Base-by-base conservation (phyloP, 768 basidiomycete species). In the Boletus reticulatus region DNA sequence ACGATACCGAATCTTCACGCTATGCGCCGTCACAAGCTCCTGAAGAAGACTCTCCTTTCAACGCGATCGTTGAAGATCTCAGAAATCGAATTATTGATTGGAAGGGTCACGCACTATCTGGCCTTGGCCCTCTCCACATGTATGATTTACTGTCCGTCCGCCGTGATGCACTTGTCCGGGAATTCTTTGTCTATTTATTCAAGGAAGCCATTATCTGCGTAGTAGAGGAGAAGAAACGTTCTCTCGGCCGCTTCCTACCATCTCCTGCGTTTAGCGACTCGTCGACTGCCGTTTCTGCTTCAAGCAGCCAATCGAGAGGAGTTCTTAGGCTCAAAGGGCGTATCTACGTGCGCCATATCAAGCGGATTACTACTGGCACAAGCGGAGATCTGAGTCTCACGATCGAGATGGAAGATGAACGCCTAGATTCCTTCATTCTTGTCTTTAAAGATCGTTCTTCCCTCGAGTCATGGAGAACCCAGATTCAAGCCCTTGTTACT, bases 151-250 rank as follows among this genome's bases (percentile, higher is more conserved):
- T 98, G 27, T 87, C 85, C 47, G 94, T 98, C 42, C 84, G 94
- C 48, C 85, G 95, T 47, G 96, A 96, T 61, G 76, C 87, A 11
- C 88, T 93, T 57, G 88, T 95, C 19, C 85, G 94, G 52, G 95
- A 97, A 70, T 98, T 98, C 73, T 91, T 87, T 67, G 93, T 97
- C 57, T 98, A 98, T 75, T 82, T 99, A 27, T 99, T 98, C 83
- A 89, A 88, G 66, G 94, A 98, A 71, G 97, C 97, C 11, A 91
- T 99, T 61, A 94, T 99, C 56, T 99, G 97, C 70, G 94, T 98
- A n/a, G 83, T 90, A 19, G 95, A 98, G 71, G 96, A 99, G 74
- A 92, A 87, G 77, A 95, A 93, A 65, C 84, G 89, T 24, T 85
- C 87, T 0, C 74, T 94, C 3, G 85, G 88, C 9, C 82, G 88